Evolutionary conservation across 2,329 filamentous ascomycete genomes (phyloP).

Genomic region (Raffaelea arxii): DNA sequence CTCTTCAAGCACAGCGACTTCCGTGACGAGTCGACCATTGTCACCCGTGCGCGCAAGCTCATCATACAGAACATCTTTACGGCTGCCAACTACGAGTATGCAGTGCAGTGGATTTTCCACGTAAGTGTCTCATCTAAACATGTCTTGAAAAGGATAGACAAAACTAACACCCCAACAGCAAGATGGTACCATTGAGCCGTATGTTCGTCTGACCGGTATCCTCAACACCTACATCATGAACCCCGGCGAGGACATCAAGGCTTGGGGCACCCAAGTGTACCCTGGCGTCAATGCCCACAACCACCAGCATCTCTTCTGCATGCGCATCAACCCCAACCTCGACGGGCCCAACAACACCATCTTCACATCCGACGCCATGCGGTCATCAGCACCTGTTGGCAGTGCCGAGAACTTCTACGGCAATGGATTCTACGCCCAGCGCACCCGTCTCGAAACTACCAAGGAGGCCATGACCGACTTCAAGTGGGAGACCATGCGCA

Average conservation of each 20-base stretch:
- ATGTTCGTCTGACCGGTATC: constrained; percentile 86
- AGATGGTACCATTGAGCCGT: constrained; percentile 83
- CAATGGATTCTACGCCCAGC: constrained; percentile 80
- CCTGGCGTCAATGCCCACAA: constrained; percentile 90
- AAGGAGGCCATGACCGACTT: constrained; percentile 67
- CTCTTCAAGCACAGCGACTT: constrained; percentile 94
- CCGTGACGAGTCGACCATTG: constrained; percentile 76
- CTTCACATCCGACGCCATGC: constrained; percentile 69
- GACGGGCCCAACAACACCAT: constrained; percentile 79
- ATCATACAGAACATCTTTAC: constrained; percentile 90
- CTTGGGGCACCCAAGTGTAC: constrained; percentile 89
- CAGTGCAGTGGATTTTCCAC: constrained; percentile 76
- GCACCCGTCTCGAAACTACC: constrained; percentile 67
- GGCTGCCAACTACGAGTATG: constrained; percentile 91
- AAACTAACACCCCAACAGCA: constrained; percentile 33
- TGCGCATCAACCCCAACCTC: constrained; percentile 78
- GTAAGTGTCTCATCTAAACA: constrained; percentile 15
- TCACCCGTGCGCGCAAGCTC: constrained; percentile 77
- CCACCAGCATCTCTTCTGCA: constrained; percentile 68
- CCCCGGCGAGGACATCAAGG: constrained; percentile 68
- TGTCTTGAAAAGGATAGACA: neutral
- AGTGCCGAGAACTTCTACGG: constrained; percentile 78
- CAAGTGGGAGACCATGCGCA: constrained; percentile 65
- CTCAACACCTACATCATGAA: constrained; percentile 83
- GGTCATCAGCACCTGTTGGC: constrained; percentile 64